phyloP scores from a whole-genome alignment of 2,329 filamentous ascomycete genomes.

The Sclerotinia minor region DNA sequence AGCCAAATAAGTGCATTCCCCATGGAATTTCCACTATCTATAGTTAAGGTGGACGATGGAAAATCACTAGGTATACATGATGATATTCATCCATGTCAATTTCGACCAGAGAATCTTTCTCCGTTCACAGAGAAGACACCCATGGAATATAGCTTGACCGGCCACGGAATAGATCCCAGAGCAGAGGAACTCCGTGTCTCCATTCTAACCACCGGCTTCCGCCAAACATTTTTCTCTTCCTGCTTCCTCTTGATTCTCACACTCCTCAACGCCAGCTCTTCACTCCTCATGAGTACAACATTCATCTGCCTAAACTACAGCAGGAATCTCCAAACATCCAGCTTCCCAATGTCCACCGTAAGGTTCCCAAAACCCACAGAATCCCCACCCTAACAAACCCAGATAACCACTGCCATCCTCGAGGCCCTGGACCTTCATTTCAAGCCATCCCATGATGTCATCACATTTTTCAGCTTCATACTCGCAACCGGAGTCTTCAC shows the following conservation, averaged over 20 bases:
- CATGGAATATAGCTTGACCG: too few relatives aligned
- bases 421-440: not conserved
- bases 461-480: not conserved
- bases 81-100: not conserved
- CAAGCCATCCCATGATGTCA: not conserved
- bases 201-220: not conserved
- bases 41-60: not conserved
- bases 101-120: not conserved
- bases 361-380: not conserved
- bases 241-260: not conserved
- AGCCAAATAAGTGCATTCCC: not conserved
- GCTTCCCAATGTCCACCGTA: not conserved
- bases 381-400: not conserved
- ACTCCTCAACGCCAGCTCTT: conserved; percentile 1
- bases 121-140: not conserved
- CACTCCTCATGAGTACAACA: conserved; percentile 2
- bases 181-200: not conserved
- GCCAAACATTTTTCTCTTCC: not conserved
- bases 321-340: not conserved
- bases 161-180: not conserved
- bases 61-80: not conserved
- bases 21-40: not conserved
- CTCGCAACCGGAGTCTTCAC: not conserved
- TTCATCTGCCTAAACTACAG: conserved; percentile 4
- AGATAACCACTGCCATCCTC: not conserved